Percentiles rank a stretch among this genome's conserved stretches.
These are phyloP conservation scores for Thoreauomyces humboldtii DNA, from an alignment of 192 early-diverging fungal genomes.

Conservation along the genomic window DNA sequence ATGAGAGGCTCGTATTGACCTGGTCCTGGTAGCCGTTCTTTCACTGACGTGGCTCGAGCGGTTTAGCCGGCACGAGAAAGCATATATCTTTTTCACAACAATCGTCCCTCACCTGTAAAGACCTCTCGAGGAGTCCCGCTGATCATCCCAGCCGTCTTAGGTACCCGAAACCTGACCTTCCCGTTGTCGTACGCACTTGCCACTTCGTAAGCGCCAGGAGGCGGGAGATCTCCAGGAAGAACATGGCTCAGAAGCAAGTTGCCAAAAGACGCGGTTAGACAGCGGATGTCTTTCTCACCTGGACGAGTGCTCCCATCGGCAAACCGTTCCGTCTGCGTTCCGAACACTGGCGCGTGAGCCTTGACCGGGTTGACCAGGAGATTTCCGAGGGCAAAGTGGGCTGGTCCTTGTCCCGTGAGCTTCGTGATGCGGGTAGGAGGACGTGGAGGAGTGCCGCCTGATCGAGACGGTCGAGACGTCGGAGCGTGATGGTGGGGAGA, in stretches of 20 bases:
- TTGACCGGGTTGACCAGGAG: slow-evolving; percentile 31
- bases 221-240: slow-evolving; percentile 42
- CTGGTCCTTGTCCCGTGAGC: slow-evolving; percentile 29
- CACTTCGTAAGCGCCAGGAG: slow-evolving; percentile 55
- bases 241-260: too few relatives aligned
- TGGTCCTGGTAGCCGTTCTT: slow-evolving; percentile 44
- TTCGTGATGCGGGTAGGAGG: slow-evolving; percentile 23
- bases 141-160: slow-evolving; percentile 29
- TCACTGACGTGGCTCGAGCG: slow-evolving; percentile 37
- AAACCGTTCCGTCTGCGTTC: slow-evolving; percentile 54
- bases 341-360: slow-evolving; percentile 51
- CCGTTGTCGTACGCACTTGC: slow-evolving; percentile 41
- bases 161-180: slow-evolving; percentile 34
- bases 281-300: slow-evolving; percentile 6
- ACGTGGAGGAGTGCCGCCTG: slow-evolving; percentile 1
- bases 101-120: slow-evolving; percentile 39
- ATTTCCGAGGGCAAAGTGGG: slow-evolving; percentile 25
- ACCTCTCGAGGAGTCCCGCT: slow-evolving; percentile 40
- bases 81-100: neutral
- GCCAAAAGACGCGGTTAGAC: neutral
- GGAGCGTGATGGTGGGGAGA: neutral
- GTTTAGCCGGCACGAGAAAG: neutral
- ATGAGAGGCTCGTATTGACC: slow-evolving; percentile 41
- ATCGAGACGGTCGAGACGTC: neutral
- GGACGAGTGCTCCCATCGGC: neutral